These are phyloP conservation scores for Torulaspora quercuum DNA, from an alignment of 805 yeast species.

Conservation along the genomic window DNA sequence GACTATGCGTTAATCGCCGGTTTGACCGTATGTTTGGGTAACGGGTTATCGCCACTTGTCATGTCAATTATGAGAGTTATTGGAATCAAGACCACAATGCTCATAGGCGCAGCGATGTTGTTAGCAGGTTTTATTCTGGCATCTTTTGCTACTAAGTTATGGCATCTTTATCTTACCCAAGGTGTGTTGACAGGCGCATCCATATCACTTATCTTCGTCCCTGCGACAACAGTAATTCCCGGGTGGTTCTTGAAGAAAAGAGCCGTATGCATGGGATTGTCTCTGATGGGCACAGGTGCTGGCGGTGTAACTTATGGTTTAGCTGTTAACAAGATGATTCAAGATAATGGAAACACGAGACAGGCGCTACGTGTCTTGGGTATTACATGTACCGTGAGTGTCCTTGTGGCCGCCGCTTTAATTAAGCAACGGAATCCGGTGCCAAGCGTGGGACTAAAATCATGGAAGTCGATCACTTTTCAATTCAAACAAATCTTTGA, in stretches of 20 bases:
- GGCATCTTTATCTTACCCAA: slow-evolving; percentile 69
- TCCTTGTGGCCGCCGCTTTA: slow-evolving; percentile 41
- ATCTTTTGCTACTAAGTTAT: slow-evolving; percentile 51
- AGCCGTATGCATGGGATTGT: slow-evolving; percentile 51
- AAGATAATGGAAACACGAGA: slow-evolving; percentile 41
- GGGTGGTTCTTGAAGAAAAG: slow-evolving; percentile 68
- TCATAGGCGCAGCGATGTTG: slow-evolving; percentile 49
- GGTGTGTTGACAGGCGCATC: slow-evolving; percentile 58
- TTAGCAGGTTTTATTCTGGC: slow-evolving; percentile 58
- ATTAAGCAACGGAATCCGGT: slow-evolving; percentile 45
- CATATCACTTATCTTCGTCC: slow-evolving; percentile 52
- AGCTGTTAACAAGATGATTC: slow-evolving; percentile 42
- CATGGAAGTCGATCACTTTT: slow-evolving; percentile 19
- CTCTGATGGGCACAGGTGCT: slow-evolving; percentile 50
- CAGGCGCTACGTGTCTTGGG: slow-evolving; percentile 49
- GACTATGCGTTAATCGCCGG: slow-evolving; percentile 72
- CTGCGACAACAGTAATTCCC: slow-evolving; percentile 58
- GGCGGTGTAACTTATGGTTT: slow-evolving; percentile 49
- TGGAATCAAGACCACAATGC: slow-evolving; percentile 49
- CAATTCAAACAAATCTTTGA: slow-evolving; percentile 39
- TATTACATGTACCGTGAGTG: slow-evolving; percentile 39
- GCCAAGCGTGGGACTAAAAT: slow-evolving; percentile 30
- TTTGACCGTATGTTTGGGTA: slow-evolving; percentile 52
- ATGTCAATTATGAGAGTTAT: slow-evolving; percentile 46
- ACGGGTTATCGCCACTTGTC: slow-evolving; percentile 57